Evolutionary conservation across 257 asterid species (phyloP).

Genomic region (Solanum tarapatanum): DNA sequence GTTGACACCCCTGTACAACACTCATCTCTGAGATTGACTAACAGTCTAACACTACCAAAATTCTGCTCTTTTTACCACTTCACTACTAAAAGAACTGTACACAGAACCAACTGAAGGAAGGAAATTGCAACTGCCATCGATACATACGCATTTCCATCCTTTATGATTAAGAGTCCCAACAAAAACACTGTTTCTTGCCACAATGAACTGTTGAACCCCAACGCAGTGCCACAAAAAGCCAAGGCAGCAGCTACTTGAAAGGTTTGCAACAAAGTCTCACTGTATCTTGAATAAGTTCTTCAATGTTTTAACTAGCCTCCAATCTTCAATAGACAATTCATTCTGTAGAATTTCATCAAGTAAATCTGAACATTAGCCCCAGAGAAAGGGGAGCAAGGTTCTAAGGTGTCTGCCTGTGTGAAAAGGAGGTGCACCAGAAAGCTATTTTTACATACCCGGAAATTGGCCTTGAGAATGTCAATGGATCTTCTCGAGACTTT

Average conservation of each 20-base stretch:
- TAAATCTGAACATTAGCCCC: neutral
- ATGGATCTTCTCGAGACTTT: constrained; percentile 73
- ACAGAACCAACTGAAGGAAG: neutral
- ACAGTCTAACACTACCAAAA: neutral
- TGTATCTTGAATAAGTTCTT: constrained; percentile 63
- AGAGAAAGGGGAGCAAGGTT: neutral
- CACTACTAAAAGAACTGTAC: neutral
- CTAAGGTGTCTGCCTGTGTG: neutral
- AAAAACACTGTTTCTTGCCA: neutral
- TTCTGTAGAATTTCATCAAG: constrained; percentile 27
- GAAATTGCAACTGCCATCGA: neutral
- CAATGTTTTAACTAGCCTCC: constrained; percentile 49
- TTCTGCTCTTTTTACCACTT: neutral
- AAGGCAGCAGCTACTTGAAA: neutral
- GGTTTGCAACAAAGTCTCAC: constrained; percentile 5
- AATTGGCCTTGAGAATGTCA: constrained; percentile 73
- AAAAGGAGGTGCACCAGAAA: neutral
- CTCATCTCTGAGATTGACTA: neutral
- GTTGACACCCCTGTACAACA: neutral
- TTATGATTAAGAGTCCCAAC: neutral
- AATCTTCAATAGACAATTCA: constrained; percentile 57
- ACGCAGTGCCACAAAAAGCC: neutral
- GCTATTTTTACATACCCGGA: constrained; percentile 33
- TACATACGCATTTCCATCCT: neutral
- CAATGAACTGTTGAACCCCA: neutral